Evolutionary conservation across 83 land plant genomes (phyloP).

Genomic region (Picea engelmannii): DNA sequence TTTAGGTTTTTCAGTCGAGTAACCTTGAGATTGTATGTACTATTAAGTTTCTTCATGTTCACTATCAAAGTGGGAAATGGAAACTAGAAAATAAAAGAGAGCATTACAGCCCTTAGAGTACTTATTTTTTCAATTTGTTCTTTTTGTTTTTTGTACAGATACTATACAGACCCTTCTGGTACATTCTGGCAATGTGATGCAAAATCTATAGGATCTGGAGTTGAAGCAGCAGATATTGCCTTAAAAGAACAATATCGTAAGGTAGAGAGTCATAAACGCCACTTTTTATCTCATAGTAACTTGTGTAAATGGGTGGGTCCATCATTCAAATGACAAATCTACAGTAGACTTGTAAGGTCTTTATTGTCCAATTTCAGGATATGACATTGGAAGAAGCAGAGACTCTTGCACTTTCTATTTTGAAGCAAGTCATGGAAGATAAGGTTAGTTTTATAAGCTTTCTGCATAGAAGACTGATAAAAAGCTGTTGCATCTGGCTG

Average conservation of each 20-base stretch:
- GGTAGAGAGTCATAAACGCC: slow-evolving; percentile 33
- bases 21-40: no score
- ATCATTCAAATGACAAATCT: not conserved
- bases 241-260: slow-evolving; percentile 92
- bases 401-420: slow-evolving; percentile 76
- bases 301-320: not conserved
- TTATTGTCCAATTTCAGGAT: slow-evolving; percentile 47
- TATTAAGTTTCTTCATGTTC: not conserved
- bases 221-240: slow-evolving; percentile 96
- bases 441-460: slow-evolving; percentile 51
- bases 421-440: slow-evolving; percentile 97
- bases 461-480: not conserved
- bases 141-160: slow-evolving; percentile 48
- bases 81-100: not conserved
- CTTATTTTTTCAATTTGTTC: not conserved
- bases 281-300: not conserved
- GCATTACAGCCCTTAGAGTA: not conserved
- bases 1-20: not conserved
- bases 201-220: slow-evolving; percentile 96
- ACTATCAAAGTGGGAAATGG: not conserved
- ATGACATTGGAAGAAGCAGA: slow-evolving; percentile 85
- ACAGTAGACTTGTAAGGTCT: no score
- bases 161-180: slow-evolving; percentile 97
- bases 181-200: slow-evolving; percentile 99
- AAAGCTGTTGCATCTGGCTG: not conserved